Percentiles rank a stretch among this genome's conserved stretches.
Conservation (phyloP, 108 stramenopile genomes). For the Fragilaria crotonensis region DNA sequence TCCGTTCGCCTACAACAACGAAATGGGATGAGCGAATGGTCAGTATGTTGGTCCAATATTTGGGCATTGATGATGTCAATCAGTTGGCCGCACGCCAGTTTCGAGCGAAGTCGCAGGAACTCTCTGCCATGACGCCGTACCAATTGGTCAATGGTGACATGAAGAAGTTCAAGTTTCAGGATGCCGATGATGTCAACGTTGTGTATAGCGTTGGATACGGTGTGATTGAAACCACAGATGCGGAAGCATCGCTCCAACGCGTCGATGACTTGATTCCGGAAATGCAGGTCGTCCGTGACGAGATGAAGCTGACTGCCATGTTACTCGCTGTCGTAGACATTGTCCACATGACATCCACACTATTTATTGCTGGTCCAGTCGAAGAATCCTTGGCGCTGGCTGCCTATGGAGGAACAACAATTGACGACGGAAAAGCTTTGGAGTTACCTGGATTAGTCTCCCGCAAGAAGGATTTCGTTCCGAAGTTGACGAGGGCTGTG, state of each 20-base stretch:
- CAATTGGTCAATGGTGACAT: slow-evolving; percentile 24
- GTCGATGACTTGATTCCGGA: slow-evolving; percentile 10
- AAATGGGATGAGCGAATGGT: slow-evolving; percentile 25
- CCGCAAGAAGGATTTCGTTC: slow-evolving; percentile 23
- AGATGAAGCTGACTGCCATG: slow-evolving; percentile 9
- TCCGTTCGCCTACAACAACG: slow-evolving; percentile 34
- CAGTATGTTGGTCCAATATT: slow-evolving; percentile 19
- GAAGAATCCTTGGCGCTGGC: slow-evolving; percentile 17
- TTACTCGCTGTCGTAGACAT: slow-evolving; percentile 35
- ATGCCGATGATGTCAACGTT: slow-evolving; percentile 9
- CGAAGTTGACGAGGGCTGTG: slow-evolving; percentile 6
- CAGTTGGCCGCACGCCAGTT: slow-evolving; percentile 20
- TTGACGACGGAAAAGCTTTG: slow-evolving; percentile 8
- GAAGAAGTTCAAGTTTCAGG: slow-evolving; percentile 25
- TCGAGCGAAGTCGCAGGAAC: slow-evolving; percentile 22
- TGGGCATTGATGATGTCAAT: slow-evolving; percentile 13
- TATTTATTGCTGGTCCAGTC: slow-evolving; percentile 12
- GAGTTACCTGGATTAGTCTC: slow-evolving; percentile 7
- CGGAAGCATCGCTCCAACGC: slow-evolving; percentile 3
- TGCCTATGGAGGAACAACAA: slow-evolving; percentile 9
- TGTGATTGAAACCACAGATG: slow-evolving; percentile 37
- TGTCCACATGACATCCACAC: slow-evolving; percentile 16
- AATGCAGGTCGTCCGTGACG: slow-evolving; percentile 2
- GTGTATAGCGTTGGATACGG: slow-evolving; percentile 21
- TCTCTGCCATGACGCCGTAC: slow-evolving; percentile 13